Base-by-base conservation (phyloP, 495 filamentous ascomycete species). In the Pyrenula aspistea region DNA sequence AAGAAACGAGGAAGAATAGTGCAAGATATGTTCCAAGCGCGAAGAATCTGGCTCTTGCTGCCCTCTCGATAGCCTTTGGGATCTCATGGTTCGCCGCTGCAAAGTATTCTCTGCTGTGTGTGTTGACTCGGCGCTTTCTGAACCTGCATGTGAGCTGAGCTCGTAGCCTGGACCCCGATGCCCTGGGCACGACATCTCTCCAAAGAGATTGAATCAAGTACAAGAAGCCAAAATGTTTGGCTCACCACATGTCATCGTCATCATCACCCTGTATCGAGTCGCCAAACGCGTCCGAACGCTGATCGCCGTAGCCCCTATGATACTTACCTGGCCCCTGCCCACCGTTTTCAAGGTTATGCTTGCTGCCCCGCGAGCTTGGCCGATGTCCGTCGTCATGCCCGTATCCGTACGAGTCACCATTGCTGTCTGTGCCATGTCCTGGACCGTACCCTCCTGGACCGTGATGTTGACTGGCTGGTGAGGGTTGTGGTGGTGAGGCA, bases 351-450 rank as follows among this genome's bases (percentile, higher is more conserved):
- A 71, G 71, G 57, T 70, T 64, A 10, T 78, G 72, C 60, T 81
- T 77, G 55, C 72, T 72, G 24, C 75, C 70, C 57, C 77, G 67
- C 21, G 78, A 77, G 56, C 83, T 73, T 48, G 77, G 68, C 54
- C 76, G 76, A 55, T 81, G 74, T 25, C 68, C 69, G 63, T 77
- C 73, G 62, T 81, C 72, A 52, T 75, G 73, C 53, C 74, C 67
- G 63, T 82, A 81, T 57, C 82, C 76, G 60, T 81, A 82, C 65
- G 78, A 77, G 57, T 81, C 76, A 53, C 73, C 71, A 57, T 82
- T 78, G 54, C 83, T 78, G 53, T 80, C 81, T 61, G 77, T n/a
- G 31, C 31, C 15, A 42, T 42, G 76, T 59, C 68, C 71, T 49
- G 75, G 75, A 25, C 67, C 68, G 59, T 82, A 71, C 66, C 64